Conservation (phyloP, 805 yeast species). For the Myxozyma mucilagina region DNA sequence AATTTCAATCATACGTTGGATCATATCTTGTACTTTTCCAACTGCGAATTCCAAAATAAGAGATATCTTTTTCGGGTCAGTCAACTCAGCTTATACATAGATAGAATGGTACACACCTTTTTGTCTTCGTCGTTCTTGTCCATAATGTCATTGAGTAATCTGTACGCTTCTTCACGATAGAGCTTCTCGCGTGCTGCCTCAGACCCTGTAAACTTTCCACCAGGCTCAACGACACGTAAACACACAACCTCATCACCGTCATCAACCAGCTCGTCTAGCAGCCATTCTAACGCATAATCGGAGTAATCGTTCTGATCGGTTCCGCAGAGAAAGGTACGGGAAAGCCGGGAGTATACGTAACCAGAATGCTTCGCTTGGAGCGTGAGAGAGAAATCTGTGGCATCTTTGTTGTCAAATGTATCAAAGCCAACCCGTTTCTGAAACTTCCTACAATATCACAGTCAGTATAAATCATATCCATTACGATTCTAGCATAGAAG, state of each 20-base stretch:
- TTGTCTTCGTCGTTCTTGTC: constrained; percentile 42
- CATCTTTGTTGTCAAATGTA: constrained; percentile 44
- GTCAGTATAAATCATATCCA: neutral
- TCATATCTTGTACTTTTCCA: constrained; percentile 47
- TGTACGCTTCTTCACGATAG: constrained; percentile 43
- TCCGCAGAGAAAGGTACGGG: constrained; percentile 49
- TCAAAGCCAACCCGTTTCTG: constrained; percentile 47
- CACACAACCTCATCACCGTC: constrained; percentile 52
- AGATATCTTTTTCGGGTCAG: constrained; percentile 36
- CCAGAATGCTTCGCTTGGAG: constrained; percentile 45
- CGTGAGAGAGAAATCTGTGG: constrained; percentile 43
- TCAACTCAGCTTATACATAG: neutral
- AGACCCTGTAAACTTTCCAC: constrained; percentile 31
- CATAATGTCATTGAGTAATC: constrained; percentile 40
- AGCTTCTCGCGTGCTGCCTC: constrained; percentile 29
- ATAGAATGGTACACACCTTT: constrained; percentile 30
- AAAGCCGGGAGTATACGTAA: constrained; percentile 42
- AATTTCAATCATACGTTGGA: constrained; percentile 46
- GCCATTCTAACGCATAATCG: constrained; percentile 49
- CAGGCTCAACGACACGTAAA: constrained; percentile 46
- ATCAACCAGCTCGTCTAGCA: constrained; percentile 46
- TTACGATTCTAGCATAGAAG: neutral
- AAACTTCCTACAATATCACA: constrained; percentile 26
- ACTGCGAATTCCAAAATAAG: constrained; percentile 48
- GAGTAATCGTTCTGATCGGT: constrained; percentile 48